These are phyloP conservation scores for Pterocarpus santalinus DNA, from an alignment of 306 rosid species.

Conservation along the genomic window DNA sequence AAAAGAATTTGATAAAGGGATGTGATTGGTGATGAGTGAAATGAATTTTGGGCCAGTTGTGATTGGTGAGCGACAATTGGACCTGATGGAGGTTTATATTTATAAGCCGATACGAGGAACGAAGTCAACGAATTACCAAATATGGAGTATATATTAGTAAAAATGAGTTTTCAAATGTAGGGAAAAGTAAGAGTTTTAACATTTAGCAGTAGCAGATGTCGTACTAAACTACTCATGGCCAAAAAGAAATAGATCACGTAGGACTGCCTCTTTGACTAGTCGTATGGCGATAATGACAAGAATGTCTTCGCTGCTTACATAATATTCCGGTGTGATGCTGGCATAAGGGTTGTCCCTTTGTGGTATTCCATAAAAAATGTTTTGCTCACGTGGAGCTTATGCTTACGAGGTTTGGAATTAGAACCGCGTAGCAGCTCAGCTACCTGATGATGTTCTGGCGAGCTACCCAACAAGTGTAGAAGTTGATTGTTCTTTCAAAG, in stretches of 20 bases:
- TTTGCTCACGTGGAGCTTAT: conserved; percentile 35
- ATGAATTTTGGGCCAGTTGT: neutral
- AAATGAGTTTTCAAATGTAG: neutral
- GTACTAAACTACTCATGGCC: neutral
- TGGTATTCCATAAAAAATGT: conserved; percentile 9
- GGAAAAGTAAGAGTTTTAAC: neutral
- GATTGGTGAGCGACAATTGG: conserved; percentile 31
- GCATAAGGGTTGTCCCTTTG: neutral
- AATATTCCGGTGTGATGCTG: neutral
- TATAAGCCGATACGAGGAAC: neutral
- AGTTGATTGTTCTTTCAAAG: conserved; percentile 40
- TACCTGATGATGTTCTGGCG: neutral
- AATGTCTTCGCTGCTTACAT: neutral
- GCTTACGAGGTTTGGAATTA: neutral
- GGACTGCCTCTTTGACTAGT: conserved; percentile 32
- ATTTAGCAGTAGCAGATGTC: neutral
- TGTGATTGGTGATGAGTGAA: neutral
- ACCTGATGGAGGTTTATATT: conserved; percentile 13
- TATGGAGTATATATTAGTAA: neutral
- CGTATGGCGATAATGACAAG: neutral
- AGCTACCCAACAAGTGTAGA: conserved; percentile 8
- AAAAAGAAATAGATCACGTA: neutral
- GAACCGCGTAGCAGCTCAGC: conserved; percentile 24
- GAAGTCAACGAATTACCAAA: conserved; percentile 44
- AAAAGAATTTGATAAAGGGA: neutral